These are phyloP conservation scores for Grifola frondosa DNA, from an alignment of 1,284 basidiomycete species.

Conservation along the genomic window DNA sequence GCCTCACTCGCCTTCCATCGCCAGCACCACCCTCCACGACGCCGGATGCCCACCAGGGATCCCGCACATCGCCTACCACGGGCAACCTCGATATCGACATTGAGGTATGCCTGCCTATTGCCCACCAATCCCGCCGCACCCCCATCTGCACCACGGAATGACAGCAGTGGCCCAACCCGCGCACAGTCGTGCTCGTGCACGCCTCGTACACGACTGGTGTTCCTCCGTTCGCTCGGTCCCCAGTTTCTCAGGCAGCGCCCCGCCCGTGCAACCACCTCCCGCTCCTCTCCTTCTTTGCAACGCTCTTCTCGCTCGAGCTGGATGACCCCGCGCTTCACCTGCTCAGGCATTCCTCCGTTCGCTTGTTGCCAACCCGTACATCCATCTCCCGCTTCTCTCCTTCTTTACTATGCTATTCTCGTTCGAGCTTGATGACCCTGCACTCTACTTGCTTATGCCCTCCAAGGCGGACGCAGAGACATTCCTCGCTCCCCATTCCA, in stretches of 20 bases:
- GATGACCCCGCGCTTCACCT: conserved; percentile 36
- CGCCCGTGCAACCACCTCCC: conserved; percentile 32
- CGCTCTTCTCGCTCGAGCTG: conserved; percentile 31
- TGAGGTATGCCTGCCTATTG: too few relatives aligned
- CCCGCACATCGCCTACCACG: too few relatives aligned
- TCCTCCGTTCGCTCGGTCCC: conserved; percentile 9
- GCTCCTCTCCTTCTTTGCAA: conserved; percentile 33
- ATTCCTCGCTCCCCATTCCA: too few relatives aligned
- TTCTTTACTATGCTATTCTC: conserved; percentile 33
- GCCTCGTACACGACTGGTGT: conserved; percentile 16
- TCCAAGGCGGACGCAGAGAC: conserved; percentile 29
- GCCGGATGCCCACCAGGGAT: too few relatives aligned
- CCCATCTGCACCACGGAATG: too few relatives aligned
- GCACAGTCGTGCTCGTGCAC: conserved; percentile 18
- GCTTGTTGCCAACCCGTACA: too few relatives aligned
- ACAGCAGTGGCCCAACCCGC: too few relatives aligned
- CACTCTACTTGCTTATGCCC: conserved; percentile 32
- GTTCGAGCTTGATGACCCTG: conserved; percentile 34
- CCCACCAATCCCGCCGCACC: too few relatives aligned
- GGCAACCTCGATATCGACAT: too few relatives aligned
- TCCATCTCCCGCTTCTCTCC: conserved; percentile 34
- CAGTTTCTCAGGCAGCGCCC: conserved; percentile 12
- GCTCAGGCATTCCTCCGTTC: too few relatives aligned
- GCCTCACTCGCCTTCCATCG: too few relatives aligned
- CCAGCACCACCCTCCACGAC: too few relatives aligned